phyloP scores from a whole-genome alignment of 2,329 filamentous ascomycete species.

The Pseudogymnoascus sp. region DNA sequence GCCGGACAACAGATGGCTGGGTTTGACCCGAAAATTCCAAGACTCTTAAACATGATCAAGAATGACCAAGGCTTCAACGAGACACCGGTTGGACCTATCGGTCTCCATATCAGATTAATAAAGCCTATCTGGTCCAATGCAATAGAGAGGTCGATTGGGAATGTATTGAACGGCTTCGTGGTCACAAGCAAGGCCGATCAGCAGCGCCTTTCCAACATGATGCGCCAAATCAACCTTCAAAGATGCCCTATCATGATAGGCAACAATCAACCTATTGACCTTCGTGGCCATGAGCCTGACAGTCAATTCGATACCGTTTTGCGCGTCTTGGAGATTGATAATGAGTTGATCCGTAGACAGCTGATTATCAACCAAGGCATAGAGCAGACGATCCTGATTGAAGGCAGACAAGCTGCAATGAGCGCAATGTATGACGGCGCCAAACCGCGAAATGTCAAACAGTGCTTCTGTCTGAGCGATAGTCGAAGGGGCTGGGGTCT shows the following conservation, averaged over 20 bases:
- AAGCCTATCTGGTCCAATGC: slow-evolving; percentile 78
- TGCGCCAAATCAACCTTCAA: slow-evolving; percentile 46
- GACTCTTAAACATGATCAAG: slow-evolving; percentile 60
- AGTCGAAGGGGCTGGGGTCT: slow-evolving; percentile 50
- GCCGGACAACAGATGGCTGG: slow-evolving; percentile 53
- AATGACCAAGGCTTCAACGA: slow-evolving; percentile 59
- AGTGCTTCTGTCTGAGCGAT: slow-evolving; percentile 64
- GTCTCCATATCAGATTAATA: slow-evolving; percentile 64
- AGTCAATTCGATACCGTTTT: slow-evolving; percentile 66
- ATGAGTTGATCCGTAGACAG: slow-evolving; percentile 68
- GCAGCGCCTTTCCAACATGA: slow-evolving; percentile 55
- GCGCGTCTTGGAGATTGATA: slow-evolving; percentile 72
- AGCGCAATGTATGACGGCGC: slow-evolving; percentile 57
- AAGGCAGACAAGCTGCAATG: slow-evolving; percentile 57
- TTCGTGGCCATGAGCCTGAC: slow-evolving; percentile 65
- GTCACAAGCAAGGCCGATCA: slow-evolving; percentile 73
- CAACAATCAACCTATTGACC: slow-evolving; percentile 47
- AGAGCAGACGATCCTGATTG: slow-evolving; percentile 76
- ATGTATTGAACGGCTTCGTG: slow-evolving; percentile 65
- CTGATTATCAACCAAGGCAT: slow-evolving; percentile 76
- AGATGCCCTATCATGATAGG: slow-evolving; percentile 57
- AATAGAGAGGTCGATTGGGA: slow-evolving; percentile 70
- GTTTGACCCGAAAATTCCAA: slow-evolving; percentile 55
- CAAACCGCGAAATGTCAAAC: slow-evolving; percentile 58
- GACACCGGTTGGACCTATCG: slow-evolving; percentile 77